Conservation (phyloP, 352 stramenopile species). For the Pelagophyceae sp. region DNA sequence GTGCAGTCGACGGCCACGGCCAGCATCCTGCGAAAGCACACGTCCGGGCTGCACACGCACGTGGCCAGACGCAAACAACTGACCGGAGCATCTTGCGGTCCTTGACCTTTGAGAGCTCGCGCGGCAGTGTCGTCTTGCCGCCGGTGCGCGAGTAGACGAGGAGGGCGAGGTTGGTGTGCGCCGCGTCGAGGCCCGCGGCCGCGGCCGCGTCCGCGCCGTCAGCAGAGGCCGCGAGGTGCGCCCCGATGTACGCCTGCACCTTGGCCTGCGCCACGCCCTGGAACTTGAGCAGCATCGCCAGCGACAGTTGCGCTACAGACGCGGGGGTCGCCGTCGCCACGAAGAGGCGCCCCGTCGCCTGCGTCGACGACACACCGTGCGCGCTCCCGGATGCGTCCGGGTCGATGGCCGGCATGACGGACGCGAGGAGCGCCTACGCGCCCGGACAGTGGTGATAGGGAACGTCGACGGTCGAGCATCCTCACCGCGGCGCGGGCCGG, state of each 20-base stretch:
- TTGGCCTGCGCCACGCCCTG: not conserved
- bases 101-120: not conserved
- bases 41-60: no score
- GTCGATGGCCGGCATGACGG: not conserved
- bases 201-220: not conserved
- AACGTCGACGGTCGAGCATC: no score
- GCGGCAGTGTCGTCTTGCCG: not conserved
- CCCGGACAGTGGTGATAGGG: not conserved
- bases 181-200: not conserved
- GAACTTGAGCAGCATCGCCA: not conserved
- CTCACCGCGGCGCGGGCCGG: no score
- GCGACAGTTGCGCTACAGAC: no score
- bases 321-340: no score
- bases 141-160: not conserved
- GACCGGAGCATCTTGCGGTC: not conserved
- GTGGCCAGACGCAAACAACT: no score
- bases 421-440: not conserved
- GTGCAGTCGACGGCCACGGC: not conserved
- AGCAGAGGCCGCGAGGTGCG: not conserved
- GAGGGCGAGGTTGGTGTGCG: not conserved
- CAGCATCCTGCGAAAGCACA: no score
- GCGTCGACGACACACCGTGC: no score
- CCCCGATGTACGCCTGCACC: not conserved
- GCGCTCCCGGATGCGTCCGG: not conserved
- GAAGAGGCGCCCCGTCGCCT: no score